Percentiles rank a stretch among this genome's conserved stretches.
Evolutionary conservation across 2,329 filamentous ascomycete species (phyloP).

Genomic region (Monosporascus sp.): DNA sequence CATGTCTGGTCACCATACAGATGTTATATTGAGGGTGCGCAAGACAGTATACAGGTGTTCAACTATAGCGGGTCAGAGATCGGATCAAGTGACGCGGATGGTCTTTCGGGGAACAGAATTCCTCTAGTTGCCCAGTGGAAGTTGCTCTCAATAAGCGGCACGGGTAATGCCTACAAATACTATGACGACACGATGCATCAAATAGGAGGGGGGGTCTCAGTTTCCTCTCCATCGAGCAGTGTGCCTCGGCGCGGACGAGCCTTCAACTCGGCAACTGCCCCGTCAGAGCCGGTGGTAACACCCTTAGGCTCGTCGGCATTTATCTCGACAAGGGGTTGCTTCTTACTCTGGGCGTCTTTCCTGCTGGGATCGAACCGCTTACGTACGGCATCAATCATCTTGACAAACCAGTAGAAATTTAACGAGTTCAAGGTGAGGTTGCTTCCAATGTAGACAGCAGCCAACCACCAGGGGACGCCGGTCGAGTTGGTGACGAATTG

Average conservation of each 20-base stretch:
- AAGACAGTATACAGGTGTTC: no score
- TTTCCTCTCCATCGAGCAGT: conserved; percentile 3
- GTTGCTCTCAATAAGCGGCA: neutral
- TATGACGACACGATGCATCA: neutral
- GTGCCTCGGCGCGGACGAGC: conserved; percentile 2
- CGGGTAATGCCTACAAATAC: neutral
- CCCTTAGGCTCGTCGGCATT: conserved; percentile 12
- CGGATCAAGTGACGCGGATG: no score
- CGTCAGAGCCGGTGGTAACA: conserved; percentile 28
- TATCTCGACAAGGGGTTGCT: conserved; percentile 24
- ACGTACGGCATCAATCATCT: conserved; percentile 76
- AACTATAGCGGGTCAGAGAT: no score
- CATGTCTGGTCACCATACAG: no score
- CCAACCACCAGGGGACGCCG: conserved; percentile 66
- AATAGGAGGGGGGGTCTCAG: conserved; percentile 1
- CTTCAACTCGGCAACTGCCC: neutral
- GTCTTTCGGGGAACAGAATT: no score
- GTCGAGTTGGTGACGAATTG: conserved; percentile 44
- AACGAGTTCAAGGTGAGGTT: conserved; percentile 70
- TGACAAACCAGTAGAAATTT: conserved; percentile 82
- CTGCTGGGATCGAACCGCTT: conserved; percentile 63
- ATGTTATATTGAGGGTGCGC: no score
- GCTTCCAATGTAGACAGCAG: conserved; percentile 59
- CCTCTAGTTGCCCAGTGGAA: no score
- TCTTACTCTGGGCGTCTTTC: conserved; percentile 25